phyloP scores from a whole-genome alignment of 2,329 filamentous ascomycete species.

The Grosmannia serpens region DNA sequence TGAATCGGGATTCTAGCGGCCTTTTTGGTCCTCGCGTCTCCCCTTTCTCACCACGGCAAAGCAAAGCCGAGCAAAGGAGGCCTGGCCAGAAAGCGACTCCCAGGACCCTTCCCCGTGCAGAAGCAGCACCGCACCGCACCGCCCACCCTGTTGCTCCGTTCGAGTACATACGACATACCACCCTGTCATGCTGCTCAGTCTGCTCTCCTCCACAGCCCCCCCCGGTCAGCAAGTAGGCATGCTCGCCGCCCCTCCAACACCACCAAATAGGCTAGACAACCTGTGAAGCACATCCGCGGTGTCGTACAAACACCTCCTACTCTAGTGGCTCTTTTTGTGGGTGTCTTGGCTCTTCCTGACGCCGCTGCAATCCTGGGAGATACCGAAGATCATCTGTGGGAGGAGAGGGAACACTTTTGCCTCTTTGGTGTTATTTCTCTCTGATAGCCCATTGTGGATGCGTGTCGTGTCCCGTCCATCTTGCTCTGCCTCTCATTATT shows the following conservation, averaged over 20 bases:
- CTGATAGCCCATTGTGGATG: not conserved
- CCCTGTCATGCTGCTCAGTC: not conserved
- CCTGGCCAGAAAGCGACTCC: not conserved
- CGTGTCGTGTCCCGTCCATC: not conserved
- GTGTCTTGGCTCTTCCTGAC: not conserved
- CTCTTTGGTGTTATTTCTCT: not conserved
- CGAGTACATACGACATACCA: not conserved
- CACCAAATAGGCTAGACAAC: not conserved
- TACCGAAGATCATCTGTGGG: conserved; percentile 10
- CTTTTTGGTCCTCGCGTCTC: no score
- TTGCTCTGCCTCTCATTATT: not conserved
- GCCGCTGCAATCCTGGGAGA: conserved; percentile 16
- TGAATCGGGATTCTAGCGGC: no score
- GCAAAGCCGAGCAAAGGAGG: no score
- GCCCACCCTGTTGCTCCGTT: not conserved
- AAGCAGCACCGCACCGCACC: not conserved
- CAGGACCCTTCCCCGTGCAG: not conserved
- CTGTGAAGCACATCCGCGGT: not conserved
- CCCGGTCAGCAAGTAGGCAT: not conserved
- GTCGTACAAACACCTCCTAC: not conserved
- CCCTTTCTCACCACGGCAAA: no score
- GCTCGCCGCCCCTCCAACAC: not conserved
- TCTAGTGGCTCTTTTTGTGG: not conserved
- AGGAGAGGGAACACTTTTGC: not conserved
- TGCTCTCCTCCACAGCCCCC: not conserved